Base-by-base conservation (phyloP, 257 asterid genomes). In the Thymus quinquecostatus region DNA sequence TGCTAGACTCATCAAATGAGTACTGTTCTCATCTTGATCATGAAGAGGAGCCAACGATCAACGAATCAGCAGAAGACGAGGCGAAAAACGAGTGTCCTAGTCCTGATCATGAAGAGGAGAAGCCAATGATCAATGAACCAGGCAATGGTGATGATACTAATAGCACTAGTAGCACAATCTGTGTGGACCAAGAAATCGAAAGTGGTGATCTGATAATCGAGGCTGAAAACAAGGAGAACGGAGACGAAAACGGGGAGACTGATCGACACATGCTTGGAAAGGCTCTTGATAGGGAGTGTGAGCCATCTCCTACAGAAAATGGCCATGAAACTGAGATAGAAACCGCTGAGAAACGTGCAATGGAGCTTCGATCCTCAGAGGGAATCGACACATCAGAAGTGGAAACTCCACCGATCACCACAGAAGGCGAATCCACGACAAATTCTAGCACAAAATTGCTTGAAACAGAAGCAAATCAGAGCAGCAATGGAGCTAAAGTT, bases 21-120 rank as follows among this genome's bases (percentile, higher is more conserved):
- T 7, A 38, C 7, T 38, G 41, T 38, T 38, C 41, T 38, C 6
- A 5, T 4, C 41, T 7, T 38, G 41, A 38, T 38, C 41, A 38
- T 38, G 41, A 38, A 38, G 41, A 38, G 41, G 41, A 38, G 6
- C 41, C 41, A 7, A 38, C 1, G 41, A 38, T 38, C 41, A 5
- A 38, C 41, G 41, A 38, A 38, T 38, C 41, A 38, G 7, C 41
- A 38, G 7, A 6, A 36, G 5, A 36, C 40, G 40, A 36, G 40
- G 40, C 40, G 40, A 6, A 63, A 28, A 44, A 75, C 2, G 74
- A 81, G 36, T 33, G 13, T 6, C 27, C 69, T 66, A 5, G 30
- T 72, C 77, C 64, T 28, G 74, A 28, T 10, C 41, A 73, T 27
- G 75, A 80, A 60, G 80, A 79, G 73, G 80, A 79, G 73, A 45